Evolutionary conservation across 202 grass and related monocot species (phyloP).

Genomic region (Thinopyrum obtusiflorum): DNA sequence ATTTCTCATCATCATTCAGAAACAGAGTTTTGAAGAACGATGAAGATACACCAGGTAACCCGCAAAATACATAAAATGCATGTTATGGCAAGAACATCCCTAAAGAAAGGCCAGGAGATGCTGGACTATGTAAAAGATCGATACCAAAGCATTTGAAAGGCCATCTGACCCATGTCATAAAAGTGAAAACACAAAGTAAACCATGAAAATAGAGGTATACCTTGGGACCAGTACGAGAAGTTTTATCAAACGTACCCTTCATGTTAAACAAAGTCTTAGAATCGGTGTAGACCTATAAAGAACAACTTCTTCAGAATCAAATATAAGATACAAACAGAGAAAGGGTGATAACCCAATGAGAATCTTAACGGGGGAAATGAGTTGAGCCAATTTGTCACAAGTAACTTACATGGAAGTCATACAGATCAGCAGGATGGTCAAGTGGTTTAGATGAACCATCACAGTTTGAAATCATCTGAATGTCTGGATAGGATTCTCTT

Average conservation of each 20-base stretch:
- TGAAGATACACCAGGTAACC: not conserved
- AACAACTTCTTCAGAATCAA: not conserved
- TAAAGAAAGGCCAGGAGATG: not conserved
- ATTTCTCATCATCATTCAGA: not conserved
- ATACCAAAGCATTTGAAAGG: not conserved
- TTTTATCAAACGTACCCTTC: conserved; percentile 52
- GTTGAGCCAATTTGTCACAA: not conserved
- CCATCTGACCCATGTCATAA: not conserved
- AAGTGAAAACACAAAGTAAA: not conserved
- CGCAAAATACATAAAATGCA: not conserved
- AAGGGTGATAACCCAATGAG: not conserved
- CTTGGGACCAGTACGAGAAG: conserved; percentile 68
- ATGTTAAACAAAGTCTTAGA: conserved; percentile 67
- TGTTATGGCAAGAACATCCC: not conserved
- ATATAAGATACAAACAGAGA: not conserved
- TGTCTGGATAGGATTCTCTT: conserved; percentile 66
- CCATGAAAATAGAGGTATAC: conserved; percentile 31
- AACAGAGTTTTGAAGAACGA: not conserved
- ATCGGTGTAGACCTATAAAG: conserved; percentile 61
- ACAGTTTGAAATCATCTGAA: conserved; percentile 92
- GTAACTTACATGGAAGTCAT: conserved; percentile 77
- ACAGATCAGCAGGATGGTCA: conserved; percentile 88
- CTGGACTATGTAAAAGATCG: not conserved
- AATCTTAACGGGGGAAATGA: not conserved
- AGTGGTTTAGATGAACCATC: conserved; percentile 66